Percentiles rank a stretch among this genome's conserved stretches.
Conservation (phyloP, 2,329 filamentous ascomycete genomes). For the Neurospora sp. region DNA sequence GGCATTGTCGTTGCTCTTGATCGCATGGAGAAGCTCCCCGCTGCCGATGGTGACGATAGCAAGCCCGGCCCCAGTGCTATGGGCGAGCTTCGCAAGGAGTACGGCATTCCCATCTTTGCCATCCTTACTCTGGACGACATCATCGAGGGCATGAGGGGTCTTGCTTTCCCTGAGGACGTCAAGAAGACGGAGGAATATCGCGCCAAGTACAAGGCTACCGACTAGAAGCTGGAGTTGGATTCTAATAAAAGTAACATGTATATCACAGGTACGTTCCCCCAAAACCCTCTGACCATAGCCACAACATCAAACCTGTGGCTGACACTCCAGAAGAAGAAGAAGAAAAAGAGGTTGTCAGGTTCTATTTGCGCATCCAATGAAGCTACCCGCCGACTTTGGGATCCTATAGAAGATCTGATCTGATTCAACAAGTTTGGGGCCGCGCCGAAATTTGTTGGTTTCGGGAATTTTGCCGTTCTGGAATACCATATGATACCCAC, state of each 20-base stretch:
- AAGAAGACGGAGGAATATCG: constrained; percentile 66
- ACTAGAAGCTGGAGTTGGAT: constrained; percentile 24
- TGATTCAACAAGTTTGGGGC: background rate
- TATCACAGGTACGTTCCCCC: background rate
- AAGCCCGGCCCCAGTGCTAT: constrained; percentile 69
- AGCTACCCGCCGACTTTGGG: background rate
- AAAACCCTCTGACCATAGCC: background rate
- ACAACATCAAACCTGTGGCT: background rate
- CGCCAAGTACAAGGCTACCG: constrained; percentile 50
- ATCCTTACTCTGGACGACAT: constrained; percentile 82
- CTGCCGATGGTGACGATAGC: constrained; percentile 53
- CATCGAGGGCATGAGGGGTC: constrained; percentile 54
- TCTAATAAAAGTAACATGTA: background rate
- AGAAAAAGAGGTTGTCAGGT: background rate
- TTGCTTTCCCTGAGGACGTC: constrained; percentile 53
- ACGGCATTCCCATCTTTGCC: constrained; percentile 70
- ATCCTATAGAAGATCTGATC: background rate
- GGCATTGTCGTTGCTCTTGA: constrained; percentile 86
- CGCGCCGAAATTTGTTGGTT: background rate
- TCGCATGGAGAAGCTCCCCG: constrained; percentile 71
- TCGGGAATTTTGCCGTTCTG: background rate
- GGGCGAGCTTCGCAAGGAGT: constrained; percentile 74
- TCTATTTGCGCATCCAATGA: background rate
- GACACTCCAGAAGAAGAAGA: background rate
- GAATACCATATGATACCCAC: background rate